phyloP scores from a whole-genome alignment of 192 early-diverging fungal species.

The Rhizoclosmatium sp. region DNA sequence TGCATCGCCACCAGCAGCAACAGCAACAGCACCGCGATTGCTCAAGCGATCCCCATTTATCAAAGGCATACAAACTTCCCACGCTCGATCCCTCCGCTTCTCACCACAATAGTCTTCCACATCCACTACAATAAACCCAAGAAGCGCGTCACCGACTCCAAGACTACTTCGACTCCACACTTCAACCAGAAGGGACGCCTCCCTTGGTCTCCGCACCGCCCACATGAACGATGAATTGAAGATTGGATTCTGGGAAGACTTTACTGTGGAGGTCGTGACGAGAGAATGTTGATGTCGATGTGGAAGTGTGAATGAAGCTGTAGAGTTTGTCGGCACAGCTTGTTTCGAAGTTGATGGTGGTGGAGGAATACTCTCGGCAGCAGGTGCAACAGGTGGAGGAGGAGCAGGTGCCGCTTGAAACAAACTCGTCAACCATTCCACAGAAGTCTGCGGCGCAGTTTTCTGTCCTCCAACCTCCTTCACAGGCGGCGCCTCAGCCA shows the following conservation, averaged over 20 bases:
- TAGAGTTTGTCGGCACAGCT: not conserved
- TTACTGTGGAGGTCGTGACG: not conserved
- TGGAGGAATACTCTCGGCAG: not conserved
- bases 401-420: not conserved
- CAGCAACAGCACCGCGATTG: not conserved
- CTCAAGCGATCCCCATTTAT: not conserved
- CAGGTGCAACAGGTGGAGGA: not conserved
- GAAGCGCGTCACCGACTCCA: conserved; percentile 19
- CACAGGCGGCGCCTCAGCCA: not conserved
- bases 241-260: conserved; percentile 1
- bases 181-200: conserved; percentile 30
- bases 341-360: not conserved
- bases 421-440: not conserved
- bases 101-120: conserved; percentile 31
- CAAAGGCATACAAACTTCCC: conserved; percentile 30
- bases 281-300: not conserved
- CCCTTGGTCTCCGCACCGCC: conserved; percentile 31
- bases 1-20: no score
- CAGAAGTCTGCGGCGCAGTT: not conserved
- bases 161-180: conserved; percentile 23
- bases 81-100: conserved; percentile 15
- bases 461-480: not conserved
- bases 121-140: conserved; percentile 18
- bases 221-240: conserved; percentile 32
- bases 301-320: not conserved